Conservation (phyloP, 2,329 filamentous ascomycete genomes). For the Phialemoniopsis sp. region DNA sequence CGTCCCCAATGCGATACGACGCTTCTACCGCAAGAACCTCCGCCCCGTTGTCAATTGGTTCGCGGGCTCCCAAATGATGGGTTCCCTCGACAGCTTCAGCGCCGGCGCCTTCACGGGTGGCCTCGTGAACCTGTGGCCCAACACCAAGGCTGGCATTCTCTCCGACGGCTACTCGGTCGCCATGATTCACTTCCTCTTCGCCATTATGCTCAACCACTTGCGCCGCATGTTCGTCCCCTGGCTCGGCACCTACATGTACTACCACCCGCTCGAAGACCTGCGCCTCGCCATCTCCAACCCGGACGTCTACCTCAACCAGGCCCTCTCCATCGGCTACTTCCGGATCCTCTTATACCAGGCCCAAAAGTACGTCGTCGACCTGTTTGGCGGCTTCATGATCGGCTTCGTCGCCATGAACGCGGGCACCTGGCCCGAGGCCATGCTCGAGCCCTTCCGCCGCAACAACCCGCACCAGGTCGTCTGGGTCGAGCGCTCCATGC, state of each 20-base stretch:
- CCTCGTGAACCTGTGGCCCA: slow-evolving; percentile 4
- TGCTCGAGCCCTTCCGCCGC: not conserved
- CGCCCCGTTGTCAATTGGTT: not conserved
- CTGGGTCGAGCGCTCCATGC: slow-evolving; percentile 3
- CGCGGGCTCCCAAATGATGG: slow-evolving; percentile 1
- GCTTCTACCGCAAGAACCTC: not conserved
- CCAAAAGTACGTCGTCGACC: slow-evolving; percentile 12
- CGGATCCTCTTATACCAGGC: slow-evolving; percentile 9
- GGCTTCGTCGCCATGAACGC: slow-evolving; percentile 2
- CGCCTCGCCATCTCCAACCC: slow-evolving; percentile 29
- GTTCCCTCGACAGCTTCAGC: slow-evolving; percentile 2
- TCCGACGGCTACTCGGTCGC: slow-evolving; percentile 16
- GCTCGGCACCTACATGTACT: slow-evolving; percentile 21
- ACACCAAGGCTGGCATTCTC: slow-evolving; percentile 14
- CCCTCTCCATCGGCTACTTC: slow-evolving; percentile 12
- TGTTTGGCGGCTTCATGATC: slow-evolving; percentile 6
- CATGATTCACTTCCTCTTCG: slow-evolving; percentile 21
- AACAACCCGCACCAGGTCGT: not conserved
- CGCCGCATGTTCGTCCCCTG: slow-evolving; percentile 24
- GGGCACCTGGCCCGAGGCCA: not conserved
- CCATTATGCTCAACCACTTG: slow-evolving; percentile 33
- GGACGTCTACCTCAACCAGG: slow-evolving; percentile 24
- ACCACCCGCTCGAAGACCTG: slow-evolving; percentile 25
- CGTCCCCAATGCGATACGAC: not conserved
- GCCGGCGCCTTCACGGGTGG: slow-evolving; percentile 3